Conservation (phyloP, 345 rosid genomes). For the Passiflora organensis region DNA sequence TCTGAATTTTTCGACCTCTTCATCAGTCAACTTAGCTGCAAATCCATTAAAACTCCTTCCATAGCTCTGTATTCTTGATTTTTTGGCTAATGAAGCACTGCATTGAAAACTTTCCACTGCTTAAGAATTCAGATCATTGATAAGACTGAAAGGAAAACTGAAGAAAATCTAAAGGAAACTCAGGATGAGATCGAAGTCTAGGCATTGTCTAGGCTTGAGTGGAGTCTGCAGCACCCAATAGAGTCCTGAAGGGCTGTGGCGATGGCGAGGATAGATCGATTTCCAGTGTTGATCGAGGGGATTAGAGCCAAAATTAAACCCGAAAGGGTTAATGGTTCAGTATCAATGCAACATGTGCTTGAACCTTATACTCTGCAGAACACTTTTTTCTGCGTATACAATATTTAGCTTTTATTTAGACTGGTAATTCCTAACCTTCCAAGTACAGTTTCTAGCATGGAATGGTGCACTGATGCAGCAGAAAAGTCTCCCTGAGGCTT, state of each 20-base stretch:
- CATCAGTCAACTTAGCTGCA: slow-evolving; percentile 38
- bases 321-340: no score
- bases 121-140: not conserved
- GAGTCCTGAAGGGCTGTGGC: no score
- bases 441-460: not conserved
- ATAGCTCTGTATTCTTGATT: slow-evolving; percentile 34
- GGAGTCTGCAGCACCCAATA: no score
- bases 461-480: not conserved
- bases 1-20: slow-evolving; percentile 30
- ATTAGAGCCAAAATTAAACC: no score
- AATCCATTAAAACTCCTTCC: slow-evolving; percentile 39
- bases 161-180: no score
- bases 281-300: no score
- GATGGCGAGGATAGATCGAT: no score
- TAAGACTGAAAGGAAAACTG: not conserved
- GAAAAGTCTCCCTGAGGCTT: not conserved
- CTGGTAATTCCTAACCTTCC: not conserved
- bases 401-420: not conserved
- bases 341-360: no score
- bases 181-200: no score
- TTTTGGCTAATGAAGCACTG: slow-evolving; percentile 25
- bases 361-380: no score
- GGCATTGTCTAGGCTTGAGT: no score
- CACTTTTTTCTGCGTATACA: no score
- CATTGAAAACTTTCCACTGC: not conserved